Conservation (phyloP, 1,284 basidiomycete species). For the Hymenochaete sp. region DNA sequence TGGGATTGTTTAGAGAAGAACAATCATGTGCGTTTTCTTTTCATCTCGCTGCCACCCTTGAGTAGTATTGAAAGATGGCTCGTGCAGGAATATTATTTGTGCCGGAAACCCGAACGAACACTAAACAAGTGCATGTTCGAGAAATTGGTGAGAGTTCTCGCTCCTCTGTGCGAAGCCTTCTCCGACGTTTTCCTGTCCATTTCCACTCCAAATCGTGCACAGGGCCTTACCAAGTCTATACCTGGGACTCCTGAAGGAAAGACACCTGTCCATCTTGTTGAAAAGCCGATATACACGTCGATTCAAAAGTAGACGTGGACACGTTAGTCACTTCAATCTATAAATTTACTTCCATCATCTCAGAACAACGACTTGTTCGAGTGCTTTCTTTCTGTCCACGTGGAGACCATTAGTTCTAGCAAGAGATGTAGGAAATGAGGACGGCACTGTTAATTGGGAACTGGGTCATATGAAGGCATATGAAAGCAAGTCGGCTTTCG, state of each 20-base stretch:
- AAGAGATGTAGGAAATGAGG: too few relatives aligned
- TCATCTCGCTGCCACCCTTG: conserved; percentile 2
- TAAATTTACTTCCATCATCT: neutral
- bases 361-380: neutral
- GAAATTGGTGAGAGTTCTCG: conserved; percentile 64
- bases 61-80: neutral
- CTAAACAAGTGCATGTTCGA: conserved; percentile 96
- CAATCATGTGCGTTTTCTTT: conserved; percentile 69
- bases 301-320: conserved; percentile 52
- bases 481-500: too few relatives aligned
- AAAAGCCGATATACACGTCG: conserved; percentile 71
- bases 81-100: conserved; percentile 77
- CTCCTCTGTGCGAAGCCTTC: neutral
- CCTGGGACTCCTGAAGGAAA: conserved; percentile 84
- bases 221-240: conserved; percentile 91
- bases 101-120: conserved; percentile 82
- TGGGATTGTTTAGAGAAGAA: conserved; percentile 93
- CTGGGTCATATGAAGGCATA: too few relatives aligned
- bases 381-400: too few relatives aligned
- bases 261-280: conserved; percentile 84
- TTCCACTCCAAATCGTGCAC: neutral
- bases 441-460: too few relatives aligned
- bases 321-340: too few relatives aligned
- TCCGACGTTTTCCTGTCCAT: neutral
- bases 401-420: too few relatives aligned